Conservation (phyloP, 2,329 filamentous ascomycete species). For the Pestalotiopsis sp. region DNA sequence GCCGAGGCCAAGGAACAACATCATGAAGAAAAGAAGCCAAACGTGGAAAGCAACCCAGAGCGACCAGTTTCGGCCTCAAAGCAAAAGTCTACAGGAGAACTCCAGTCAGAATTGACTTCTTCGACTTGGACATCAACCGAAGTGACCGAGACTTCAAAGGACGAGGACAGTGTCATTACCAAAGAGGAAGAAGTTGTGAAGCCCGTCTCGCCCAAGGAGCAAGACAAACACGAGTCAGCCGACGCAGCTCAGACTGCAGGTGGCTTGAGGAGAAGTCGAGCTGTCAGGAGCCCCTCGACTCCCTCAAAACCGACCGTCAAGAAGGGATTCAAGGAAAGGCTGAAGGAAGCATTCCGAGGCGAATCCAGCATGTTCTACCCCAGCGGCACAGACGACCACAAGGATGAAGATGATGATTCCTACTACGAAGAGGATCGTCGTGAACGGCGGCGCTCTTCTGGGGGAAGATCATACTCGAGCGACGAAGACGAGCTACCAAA, state of each 20-base stretch:
- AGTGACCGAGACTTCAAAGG: slow-evolving; percentile 11
- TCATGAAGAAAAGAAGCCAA: slow-evolving; percentile 35
- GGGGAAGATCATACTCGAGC: slow-evolving; percentile 31
- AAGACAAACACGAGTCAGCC: slow-evolving; percentile 24
- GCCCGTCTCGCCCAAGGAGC: slow-evolving; percentile 6
- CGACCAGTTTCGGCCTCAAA: slow-evolving; percentile 20
- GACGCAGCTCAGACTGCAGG: slow-evolving; percentile 34
- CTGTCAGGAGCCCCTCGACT: slow-evolving; percentile 51
- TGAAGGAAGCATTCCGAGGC: slow-evolving; percentile 63
- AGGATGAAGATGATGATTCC: slow-evolving; percentile 24
- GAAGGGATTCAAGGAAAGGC: slow-evolving; percentile 55
- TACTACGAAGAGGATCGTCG: slow-evolving; percentile 24
- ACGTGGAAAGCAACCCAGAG: slow-evolving; percentile 30
- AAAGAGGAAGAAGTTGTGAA: not conserved
- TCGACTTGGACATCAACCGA: not conserved
- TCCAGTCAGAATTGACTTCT: slow-evolving; percentile 2
- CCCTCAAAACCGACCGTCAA: slow-evolving; percentile 48
- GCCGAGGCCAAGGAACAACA: slow-evolving; percentile 29
- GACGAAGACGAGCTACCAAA: slow-evolving; percentile 32
- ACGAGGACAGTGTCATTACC: slow-evolving; percentile 12
- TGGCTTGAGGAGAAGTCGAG: slow-evolving; percentile 55
- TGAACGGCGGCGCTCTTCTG: slow-evolving; percentile 32
- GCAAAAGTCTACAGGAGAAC: slow-evolving; percentile 20
- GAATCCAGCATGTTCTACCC: slow-evolving; percentile 56
- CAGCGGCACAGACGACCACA: slow-evolving; percentile 42